Base-by-base conservation (phyloP, 202 grass and related monocot species). In the Setaria viridis region DNA sequence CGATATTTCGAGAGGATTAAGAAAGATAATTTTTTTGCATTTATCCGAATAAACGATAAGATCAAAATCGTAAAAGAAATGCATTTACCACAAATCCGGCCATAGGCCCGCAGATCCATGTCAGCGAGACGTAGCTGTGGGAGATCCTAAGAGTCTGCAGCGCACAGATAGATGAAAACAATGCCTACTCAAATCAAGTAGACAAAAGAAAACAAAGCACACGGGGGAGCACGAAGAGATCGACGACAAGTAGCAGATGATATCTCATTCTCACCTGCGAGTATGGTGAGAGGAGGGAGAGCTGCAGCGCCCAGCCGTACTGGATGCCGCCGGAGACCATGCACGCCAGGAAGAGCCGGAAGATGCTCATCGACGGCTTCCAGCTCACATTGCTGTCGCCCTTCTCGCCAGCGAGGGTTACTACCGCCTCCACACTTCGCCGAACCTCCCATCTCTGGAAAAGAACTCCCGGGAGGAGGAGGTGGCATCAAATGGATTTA, bases 251-350 rank as follows among this genome's bases (percentile, higher is more conserved):
- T 25, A 35, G 21, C 3, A 66, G 37, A 43, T 12, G 19, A 3
- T 10, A 25, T 32, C 39, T 41, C 39, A 41, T 2, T 43, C 60
- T 63, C 60, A 90, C 93, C 89, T 98, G 93, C 1, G 94, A 87
- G 87, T 95, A 98, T 0, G 95, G 93, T 14, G 91, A 93, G 83
- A 95, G 91, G 65, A 98, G 95, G 16, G 93, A 98, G 2, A 98
- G 91, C 83, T 98, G 95, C 64, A 98, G 83, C 51, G 95, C 95
- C 95, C 95, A 98, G 20, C 95, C 89, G 89, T 98, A 98, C 91
- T 98, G 93, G 80, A 98, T 90, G 21, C 93, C 95, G 53, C 93
- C 95, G 73, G 95, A 89, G 43, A 93, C 84, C 81, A 89, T 91
- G 87, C 92, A 93, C 1, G 93, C 82, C n/a, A 95, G 19, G 82